Conservation (phyloP, 371 early-diverging fungal genomes). For the Mortierella sp. region DNA sequence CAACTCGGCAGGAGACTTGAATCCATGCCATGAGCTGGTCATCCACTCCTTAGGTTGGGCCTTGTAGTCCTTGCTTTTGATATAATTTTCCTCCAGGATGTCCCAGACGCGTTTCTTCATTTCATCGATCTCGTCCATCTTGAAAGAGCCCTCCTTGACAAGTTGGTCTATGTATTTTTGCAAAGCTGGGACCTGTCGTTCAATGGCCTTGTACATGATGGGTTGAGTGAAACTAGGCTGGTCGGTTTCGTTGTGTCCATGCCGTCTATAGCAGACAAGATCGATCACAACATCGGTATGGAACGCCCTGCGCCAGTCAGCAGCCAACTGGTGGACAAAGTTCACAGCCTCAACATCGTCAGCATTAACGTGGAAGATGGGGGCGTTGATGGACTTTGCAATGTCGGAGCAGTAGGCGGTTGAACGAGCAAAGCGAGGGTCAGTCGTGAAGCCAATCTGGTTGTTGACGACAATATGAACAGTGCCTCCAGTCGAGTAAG, state of each 20-base stretch:
- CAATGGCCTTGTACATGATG: constrained; percentile 93
- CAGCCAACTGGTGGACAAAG: constrained; percentile 91
- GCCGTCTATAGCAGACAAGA: constrained; percentile 95
- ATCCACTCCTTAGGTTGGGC: constrained; percentile 93
- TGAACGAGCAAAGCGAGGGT: constrained; percentile 93
- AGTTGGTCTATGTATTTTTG: constrained; percentile 87
- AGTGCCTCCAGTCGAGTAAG: constrained; percentile 96
- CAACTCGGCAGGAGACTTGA: constrained; percentile 86
- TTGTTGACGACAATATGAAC: constrained; percentile 98
- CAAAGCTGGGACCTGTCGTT: constrained; percentile 82
- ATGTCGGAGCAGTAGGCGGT: constrained; percentile 98
- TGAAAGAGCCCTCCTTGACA: constrained; percentile 84
- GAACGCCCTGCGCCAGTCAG: constrained; percentile 96
- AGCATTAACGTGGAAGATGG: constrained; percentile 97
- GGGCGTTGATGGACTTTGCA: constrained; percentile 95
- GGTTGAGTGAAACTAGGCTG: constrained; percentile 99
- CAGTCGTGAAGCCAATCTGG: constrained; percentile 98
- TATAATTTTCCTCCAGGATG: constrained; percentile 91
- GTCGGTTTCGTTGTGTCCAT: constrained; percentile 99
- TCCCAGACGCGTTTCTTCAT: constrained; percentile 93
- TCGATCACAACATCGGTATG: constrained; percentile 97
- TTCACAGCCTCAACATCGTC: constrained; percentile 97
- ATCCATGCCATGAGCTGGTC: constrained; percentile 90
- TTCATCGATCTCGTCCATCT: constrained; percentile 80
- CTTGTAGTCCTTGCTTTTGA: constrained; percentile 88